Evolutionary conservation across 2,329 filamentous ascomycete genomes (phyloP), one percentile per base, ranked within the genome.

Genomic region (Neophaeococcomyces aloes): DNA sequence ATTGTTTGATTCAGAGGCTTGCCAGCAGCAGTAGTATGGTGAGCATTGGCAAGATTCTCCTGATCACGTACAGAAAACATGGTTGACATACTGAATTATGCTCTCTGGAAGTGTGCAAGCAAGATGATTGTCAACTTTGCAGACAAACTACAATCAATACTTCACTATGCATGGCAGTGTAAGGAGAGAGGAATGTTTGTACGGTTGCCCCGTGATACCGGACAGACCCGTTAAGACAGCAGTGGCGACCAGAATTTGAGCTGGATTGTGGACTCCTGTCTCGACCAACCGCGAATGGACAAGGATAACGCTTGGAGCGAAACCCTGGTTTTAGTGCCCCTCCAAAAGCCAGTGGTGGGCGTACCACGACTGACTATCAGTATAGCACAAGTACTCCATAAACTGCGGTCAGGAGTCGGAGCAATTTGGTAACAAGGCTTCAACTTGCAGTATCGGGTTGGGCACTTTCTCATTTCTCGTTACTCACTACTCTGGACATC

Each of bases 51-150:
- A 62, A 86, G 67, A 65, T 95, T 95, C 65, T 95, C 88, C 67
- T 94, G 86, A 64, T 94, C 84, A 56, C 79, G 76, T 59, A 81
- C 73, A 48, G 84, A 83, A 60, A 86, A 71, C 86, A 88, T 94
- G 47, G 49, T 69, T 38, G 35, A 46, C 45, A 46, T 41, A 47
- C 38, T 39, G 50, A 32, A 50, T 42, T 34, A 7, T 27, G 14
- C 19, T 25, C n/a, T 32, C 32, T 38, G 40, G 27, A 25, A 36
- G 14, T 21, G 23, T 14, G 4, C 27, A 11, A 23, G 17, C 13
- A 42, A 33, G 13, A 15, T 32, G 44, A 45, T 34, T 44, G 25
- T 34, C 23, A n/a, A n/a, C n/a, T n/a, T n/a, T n/a, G n/a, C n/a
- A n/a, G n/a, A n/a, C n/a, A n/a, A n/a, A n/a, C n/a, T n/a, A n/a